These are phyloP conservation scores for Taphrina deformans DNA, from an alignment of 1,139 yeast genomes.

Conservation along the genomic window DNA sequence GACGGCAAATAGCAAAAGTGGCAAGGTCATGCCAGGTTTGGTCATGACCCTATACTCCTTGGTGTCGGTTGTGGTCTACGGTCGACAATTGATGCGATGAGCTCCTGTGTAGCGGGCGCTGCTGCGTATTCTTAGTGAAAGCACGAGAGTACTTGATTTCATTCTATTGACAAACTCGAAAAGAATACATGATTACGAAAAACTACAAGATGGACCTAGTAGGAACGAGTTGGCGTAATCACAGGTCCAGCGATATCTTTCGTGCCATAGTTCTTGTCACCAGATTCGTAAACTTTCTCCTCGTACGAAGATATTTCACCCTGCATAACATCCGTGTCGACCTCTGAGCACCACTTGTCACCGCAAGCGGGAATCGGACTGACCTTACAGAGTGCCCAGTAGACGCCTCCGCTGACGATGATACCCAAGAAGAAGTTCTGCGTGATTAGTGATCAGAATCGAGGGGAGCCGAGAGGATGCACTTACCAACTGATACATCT, in stretches of 20 bases:
- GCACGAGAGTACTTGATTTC: too few species aligned
- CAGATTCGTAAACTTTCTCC: not conserved
- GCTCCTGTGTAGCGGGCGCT: too few species aligned
- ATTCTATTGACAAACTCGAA: too few species aligned
- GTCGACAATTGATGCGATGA: constrained; percentile 2
- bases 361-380: constrained; percentile 30
- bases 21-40: constrained; percentile 28
- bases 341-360: constrained; percentile 25
- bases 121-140: too few species aligned
- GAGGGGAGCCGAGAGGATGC: not conserved
- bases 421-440: constrained; percentile 73
- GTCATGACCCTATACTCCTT: constrained; percentile 19
- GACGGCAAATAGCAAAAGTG: not conserved
- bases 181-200: not conserved
- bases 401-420: constrained; percentile 55
- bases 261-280: not conserved
- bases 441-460: not conserved
- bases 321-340: constrained; percentile 8
- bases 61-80: constrained; percentile 14
- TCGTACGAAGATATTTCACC: constrained; percentile 4
- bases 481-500: constrained; percentile 58
- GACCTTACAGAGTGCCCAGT: constrained; percentile 51
- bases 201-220: not conserved
- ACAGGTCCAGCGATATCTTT: not conserved
- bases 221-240: not conserved